Base-by-base conservation (phyloP, 768 basidiomycete genomes). In the Suillus placidus region DNA sequence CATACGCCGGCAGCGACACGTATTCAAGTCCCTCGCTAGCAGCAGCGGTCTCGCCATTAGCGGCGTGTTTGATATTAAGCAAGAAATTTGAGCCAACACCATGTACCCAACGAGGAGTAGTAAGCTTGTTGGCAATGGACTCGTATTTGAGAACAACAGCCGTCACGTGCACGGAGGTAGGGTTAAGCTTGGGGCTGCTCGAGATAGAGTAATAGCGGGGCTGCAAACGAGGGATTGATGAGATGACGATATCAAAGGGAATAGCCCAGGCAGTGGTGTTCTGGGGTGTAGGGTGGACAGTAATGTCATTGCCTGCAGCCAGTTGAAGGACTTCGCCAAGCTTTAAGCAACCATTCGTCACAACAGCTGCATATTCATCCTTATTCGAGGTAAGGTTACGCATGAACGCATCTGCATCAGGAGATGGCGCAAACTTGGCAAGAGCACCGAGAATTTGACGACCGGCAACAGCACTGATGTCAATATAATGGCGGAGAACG, bases 121-220 rank as follows among this genome's bases (percentile, higher is more conserved):
- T 84, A 9, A 82, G 80, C 6, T 85, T 75, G 66, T 80, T 85
- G 40, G 83, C 76, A 14, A 87, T 72, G 34, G 91, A 89, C 76
- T 96, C 83, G 78, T 97, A 99, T 76, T 95, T 94, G 75, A 99
- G 88, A 12, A 99, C 94, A 61, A 99, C 97, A 62, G 87, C 92
- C 18, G 97, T 99, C 71, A 95, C 89, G 77, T 99, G 97, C 70
- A 99, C 94, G 9, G 91, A 82, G 66, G 85, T 88, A n/a, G 96
- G 87, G 77, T 94, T 76, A 12, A 98, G 81, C 77, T 99, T 99
- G 51, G 97, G 95, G 68, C 93, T 95, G 23, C 96, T 98, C 10
- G 97, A 98, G 77, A 99, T 99, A 40, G 97, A 99, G 79, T 97
- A 99, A 82, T 93, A 99, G 64, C 97, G 91, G 40, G 97, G 95